phyloP scores from a whole-genome alignment of 2,329 filamentous ascomycete species.

The Escovopsis weberi region DNA sequence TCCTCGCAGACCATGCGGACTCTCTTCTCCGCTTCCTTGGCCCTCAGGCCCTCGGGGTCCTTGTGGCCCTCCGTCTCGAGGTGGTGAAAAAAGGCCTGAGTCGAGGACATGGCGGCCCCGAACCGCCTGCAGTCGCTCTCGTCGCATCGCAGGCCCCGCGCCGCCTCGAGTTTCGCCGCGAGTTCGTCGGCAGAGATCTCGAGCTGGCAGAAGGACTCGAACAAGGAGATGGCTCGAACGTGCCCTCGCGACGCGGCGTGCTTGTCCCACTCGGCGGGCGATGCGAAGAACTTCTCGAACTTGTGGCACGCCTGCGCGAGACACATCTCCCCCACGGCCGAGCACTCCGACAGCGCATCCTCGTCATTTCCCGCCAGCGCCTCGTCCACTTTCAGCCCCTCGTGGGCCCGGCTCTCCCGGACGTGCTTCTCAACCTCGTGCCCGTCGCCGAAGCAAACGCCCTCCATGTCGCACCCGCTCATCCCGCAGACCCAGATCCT shows the following conservation, averaged over 20 bases:
- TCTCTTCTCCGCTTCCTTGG: background rate
- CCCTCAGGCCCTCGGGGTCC: background rate
- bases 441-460: background rate
- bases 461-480: background rate
- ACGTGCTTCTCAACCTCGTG: background rate
- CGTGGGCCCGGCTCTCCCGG: background rate
- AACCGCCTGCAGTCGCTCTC: slow-evolving; percentile 4
- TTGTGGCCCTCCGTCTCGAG: background rate
- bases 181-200: background rate
- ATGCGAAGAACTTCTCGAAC: slow-evolving; percentile 7
- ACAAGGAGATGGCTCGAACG: slow-evolving; percentile 3
- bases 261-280: slow-evolving; percentile 2
- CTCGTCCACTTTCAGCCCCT: background rate
- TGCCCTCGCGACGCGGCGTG: slow-evolving; percentile 8
- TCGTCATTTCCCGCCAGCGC: background rate
- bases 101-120: slow-evolving; percentile 4
- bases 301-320: slow-evolving; percentile 4
- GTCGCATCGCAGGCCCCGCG: slow-evolving; percentile 8
- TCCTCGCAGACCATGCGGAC: background rate
- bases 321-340: slow-evolving; percentile 4
- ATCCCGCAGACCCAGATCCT: slow-evolving; percentile 2
- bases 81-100: background rate
- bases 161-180: slow-evolving; percentile 8
- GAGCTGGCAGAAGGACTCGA: slow-evolving; percentile 1
- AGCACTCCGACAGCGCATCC: background rate